Evolutionary conservation across 345 rosid genomes (phyloP), one percentile per base, ranked within the genome.

Genomic region (Syzygium grande): DNA sequence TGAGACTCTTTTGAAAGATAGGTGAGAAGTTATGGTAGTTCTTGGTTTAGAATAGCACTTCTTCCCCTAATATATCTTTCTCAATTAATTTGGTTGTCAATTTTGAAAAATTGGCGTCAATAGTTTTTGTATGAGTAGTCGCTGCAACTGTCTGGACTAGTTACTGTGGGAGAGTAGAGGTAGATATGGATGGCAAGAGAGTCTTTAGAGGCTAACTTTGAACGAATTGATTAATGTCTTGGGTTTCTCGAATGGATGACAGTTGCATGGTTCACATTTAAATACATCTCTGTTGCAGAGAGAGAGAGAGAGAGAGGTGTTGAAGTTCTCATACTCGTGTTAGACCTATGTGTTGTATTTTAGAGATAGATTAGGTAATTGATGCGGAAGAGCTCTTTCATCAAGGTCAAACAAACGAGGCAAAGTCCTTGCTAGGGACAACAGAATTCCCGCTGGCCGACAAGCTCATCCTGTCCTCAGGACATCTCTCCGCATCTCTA

Each of bases 391-490:
- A 9, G 83, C 83, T 73, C 83, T 38, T 73, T 73, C 83, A 73
- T 38, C 83, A 34, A 38, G 83, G 83, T 38, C 83, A 73, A 73
- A 73, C 83, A 73, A 73, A 73, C 83, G 83, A 73, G 83, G 83
- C 83, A 38, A 73, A 73, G 83, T 73, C 83, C 83, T 73, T 73
- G 52, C 34, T 68, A 73, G 84, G 88, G 87, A 86, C 89, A 80
- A 83, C 85, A 77, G 55, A 63, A 84, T 85, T 83, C 65, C 90
- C 51, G 54, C 85, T 78, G 84, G 87, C 88, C 29, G 84, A 55
- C 85, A 79, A 27, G 65, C 53, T 84, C 79, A 87, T 86, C 88
- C 87, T 90, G 88, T 86, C 86, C 61, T 88, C 27, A 77, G n/a
- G 87, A 30, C 84, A 85, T 88, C 55, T 78, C 88, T 43, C 84